phyloP scores from a whole-genome alignment of 306 rosid genomes.

The Ormosia semicastrata region DNA sequence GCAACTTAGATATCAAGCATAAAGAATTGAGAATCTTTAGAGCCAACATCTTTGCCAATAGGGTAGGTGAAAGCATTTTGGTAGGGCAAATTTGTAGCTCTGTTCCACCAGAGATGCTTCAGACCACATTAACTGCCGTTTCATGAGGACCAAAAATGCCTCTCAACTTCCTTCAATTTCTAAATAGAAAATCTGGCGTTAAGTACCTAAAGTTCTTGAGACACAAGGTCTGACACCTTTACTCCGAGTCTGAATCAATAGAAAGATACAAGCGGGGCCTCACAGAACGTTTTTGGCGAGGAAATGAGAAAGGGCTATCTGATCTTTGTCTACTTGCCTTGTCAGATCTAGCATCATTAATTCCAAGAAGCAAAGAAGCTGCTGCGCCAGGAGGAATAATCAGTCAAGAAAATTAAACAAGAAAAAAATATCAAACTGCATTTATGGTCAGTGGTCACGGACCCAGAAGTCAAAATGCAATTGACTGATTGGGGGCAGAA shows the following conservation, averaged over 20 bases:
- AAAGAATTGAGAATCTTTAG: constrained; percentile 23
- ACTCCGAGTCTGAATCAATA: constrained; percentile 84
- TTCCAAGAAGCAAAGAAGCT: constrained; percentile 97
- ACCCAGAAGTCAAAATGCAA: background rate
- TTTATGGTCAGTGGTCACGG: background rate
- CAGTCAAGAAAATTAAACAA: constrained; percentile 24
- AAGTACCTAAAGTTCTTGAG: constrained; percentile 30
- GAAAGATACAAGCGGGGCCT: constrained; percentile 76
- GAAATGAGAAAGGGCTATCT: constrained; percentile 88
- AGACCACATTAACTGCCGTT: constrained; percentile 27
- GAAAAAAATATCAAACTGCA: background rate
- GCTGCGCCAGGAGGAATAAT: constrained; percentile 55
- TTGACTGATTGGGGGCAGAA: background rate
- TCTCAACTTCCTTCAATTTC: constrained; percentile 29
- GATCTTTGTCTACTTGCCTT: constrained; percentile 73
- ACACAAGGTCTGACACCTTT: constrained; percentile 39
- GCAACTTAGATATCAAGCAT: constrained; percentile 29
- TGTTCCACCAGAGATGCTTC: constrained; percentile 42
- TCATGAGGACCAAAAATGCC: constrained; percentile 41
- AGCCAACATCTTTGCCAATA: constrained; percentile 29
- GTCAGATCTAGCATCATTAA: constrained; percentile 79
- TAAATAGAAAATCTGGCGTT: constrained; percentile 38
- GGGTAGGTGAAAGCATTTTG: constrained; percentile 32
- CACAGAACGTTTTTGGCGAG: constrained; percentile 95
- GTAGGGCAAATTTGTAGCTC: constrained; percentile 23